A percentile compares a stretch with the other conserved stretches of the same genome.
Evolutionary conservation across 2,329 filamentous ascomycete genomes (phyloP).

Genomic region (Balansia obtecta): DNA sequence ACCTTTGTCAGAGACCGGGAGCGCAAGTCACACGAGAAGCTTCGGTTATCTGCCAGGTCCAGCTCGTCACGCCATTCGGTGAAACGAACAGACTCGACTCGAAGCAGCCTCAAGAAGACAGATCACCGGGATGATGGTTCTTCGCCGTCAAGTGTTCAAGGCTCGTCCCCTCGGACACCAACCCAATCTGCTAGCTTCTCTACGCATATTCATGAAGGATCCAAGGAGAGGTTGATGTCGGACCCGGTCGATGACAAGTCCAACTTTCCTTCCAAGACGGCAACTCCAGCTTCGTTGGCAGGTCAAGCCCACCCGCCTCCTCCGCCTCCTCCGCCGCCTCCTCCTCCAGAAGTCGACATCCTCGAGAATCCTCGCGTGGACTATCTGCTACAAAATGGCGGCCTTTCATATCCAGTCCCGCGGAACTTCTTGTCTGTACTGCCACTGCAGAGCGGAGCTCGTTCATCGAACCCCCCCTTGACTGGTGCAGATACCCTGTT

Average conservation of each 20-base stretch:
- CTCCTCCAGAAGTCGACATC: conserved; percentile 60
- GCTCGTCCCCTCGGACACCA: conserved; percentile 50
- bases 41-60: conserved; percentile 22
- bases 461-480: conserved; percentile 51
- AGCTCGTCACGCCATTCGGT: conserved; percentile 21
- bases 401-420: conserved; percentile 58
- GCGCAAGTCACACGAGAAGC: conserved; percentile 23
- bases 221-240: conserved; percentile 24
- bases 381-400: conserved; percentile 83
- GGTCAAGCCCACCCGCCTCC: conserved; percentile 36
- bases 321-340: conserved; percentile 71
- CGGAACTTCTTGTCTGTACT: conserved; percentile 59
- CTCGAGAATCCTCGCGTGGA: conserved; percentile 73
- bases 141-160: conserved; percentile 33
- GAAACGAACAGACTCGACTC: conserved; percentile 27
- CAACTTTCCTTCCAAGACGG: conserved; percentile 23
- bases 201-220: conserved; percentile 27
- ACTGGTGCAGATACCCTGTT: conserved; percentile 64
- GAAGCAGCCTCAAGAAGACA: conserved; percentile 21
- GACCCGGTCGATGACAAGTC: conserved; percentile 22
- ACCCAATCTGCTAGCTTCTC: conserved; percentile 42
- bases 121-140: conserved; percentile 30
- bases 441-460: conserved; percentile 42
- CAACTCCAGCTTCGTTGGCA: conserved; percentile 22
- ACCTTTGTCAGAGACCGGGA: conserved; percentile 33